phyloP scores from a whole-genome alignment of 257 asterid species.

The Pogostemon cablin region DNA sequence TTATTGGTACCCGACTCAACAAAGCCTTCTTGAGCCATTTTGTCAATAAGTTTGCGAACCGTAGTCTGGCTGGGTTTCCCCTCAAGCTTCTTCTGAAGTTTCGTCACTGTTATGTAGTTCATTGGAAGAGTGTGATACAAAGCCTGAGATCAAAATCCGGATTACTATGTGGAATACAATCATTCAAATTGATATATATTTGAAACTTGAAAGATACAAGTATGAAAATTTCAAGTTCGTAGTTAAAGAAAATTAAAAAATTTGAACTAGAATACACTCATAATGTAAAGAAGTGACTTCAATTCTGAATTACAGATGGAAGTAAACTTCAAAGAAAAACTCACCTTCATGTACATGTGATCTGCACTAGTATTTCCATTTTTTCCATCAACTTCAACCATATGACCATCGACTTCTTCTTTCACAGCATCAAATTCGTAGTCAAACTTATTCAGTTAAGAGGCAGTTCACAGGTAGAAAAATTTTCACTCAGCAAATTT shows the following conservation, averaged over 20 bases:
- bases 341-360: constrained; percentile 83
- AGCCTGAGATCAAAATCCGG: constrained; percentile 59
- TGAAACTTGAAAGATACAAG: constrained; percentile 5
- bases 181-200: not conserved
- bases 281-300: not conserved
- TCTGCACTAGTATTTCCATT: constrained; percentile 42
- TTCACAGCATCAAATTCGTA: constrained; percentile 83
- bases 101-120: constrained; percentile 63
- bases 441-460: constrained; percentile 47
- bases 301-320: constrained; percentile 6
- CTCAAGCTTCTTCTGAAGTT: constrained; percentile 78
- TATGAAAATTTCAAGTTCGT: not conserved
- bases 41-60: constrained; percentile 79
- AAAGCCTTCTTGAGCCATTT: constrained; percentile 83
- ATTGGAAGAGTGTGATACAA: constrained; percentile 86
- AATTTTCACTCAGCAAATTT: constrained; percentile 24
- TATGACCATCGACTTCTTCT: constrained; percentile 60
- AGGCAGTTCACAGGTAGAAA: constrained; percentile 29
- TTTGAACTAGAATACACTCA: no score
- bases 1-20: constrained; percentile 67
- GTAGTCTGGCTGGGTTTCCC: constrained; percentile 67
- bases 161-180: constrained; percentile 10
- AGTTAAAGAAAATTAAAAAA: not conserved
- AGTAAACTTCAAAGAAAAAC: constrained; percentile 14
- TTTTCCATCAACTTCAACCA: constrained; percentile 37